Conservation (phyloP, 2,329 filamentous ascomycete species). For the Aspergillus tubingensis region DNA sequence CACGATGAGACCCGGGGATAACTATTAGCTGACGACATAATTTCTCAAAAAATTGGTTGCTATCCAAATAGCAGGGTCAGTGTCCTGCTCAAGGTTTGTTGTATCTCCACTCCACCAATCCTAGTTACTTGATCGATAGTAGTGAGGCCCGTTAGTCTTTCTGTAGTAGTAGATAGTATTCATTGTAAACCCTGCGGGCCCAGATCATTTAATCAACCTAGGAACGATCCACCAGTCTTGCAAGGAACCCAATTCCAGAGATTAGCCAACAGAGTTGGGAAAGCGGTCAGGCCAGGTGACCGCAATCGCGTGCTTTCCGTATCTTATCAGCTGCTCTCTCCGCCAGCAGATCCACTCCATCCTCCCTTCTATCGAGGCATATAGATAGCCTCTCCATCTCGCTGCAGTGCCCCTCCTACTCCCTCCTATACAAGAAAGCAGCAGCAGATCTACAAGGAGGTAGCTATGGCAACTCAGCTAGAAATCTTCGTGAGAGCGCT, state of each 20-base stretch:
- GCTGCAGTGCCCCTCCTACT: background rate
- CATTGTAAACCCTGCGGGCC: too few relatives aligned
- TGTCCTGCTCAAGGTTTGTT: too few relatives aligned
- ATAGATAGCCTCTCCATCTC: background rate
- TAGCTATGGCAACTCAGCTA: slow-evolving; percentile 33
- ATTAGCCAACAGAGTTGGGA: background rate
- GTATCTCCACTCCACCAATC: too few relatives aligned
- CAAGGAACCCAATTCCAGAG: background rate
- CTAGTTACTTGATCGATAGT: too few relatives aligned
- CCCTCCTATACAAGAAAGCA: background rate
- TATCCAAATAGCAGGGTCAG: too few relatives aligned
- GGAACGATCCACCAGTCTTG: background rate
- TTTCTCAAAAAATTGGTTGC: too few relatives aligned
- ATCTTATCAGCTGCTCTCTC: slow-evolving; percentile 5
- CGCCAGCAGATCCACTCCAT: slow-evolving; percentile 10
- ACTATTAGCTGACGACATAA: too few relatives aligned
- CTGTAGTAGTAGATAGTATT: too few relatives aligned
- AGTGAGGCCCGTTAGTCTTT: too few relatives aligned
- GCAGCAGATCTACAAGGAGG: background rate
- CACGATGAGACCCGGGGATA: too few relatives aligned
- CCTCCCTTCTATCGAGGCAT: background rate
- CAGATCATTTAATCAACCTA: slow-evolving; percentile 25
- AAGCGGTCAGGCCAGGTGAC: background rate
- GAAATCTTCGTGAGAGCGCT: slow-evolving; percentile 43
- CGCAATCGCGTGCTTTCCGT: slow-evolving; percentile 2